Base-by-base conservation (phyloP, 1,284 basidiomycete genomes). In the Rhodotorula sp. region DNA sequence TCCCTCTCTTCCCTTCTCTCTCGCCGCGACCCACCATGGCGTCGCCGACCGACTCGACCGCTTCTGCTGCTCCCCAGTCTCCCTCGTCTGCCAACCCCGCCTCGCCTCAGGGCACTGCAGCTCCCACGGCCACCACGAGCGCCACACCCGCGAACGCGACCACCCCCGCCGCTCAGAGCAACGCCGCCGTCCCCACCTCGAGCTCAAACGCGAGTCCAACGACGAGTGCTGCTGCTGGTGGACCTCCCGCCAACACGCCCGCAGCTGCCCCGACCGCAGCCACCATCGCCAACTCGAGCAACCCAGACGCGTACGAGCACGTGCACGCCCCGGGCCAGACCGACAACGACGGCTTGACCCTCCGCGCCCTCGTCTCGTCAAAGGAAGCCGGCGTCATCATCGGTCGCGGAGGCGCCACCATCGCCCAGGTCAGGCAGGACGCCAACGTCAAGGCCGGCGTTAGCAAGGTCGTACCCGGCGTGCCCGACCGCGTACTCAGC, bases 371-470 rank as follows among this genome's bases (percentile, higher is more conserved):
- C 78, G 94, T 97, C 78, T 91, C 88, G 80, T 95, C 93, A 75
- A 96, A 95, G 84, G 94, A 97, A 82, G 94, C 94, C 66, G 74
- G 94, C 78, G 89, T 97, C 80, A 95, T 96, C 83, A 96, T 97
- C 77, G 93, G 95, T 78, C 97, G 93, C 80, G 93, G 86, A 70
- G 95, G 95, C 71, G 91, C 93, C 84, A 98, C 97, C 80, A 95
- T 98, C 79, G 95, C 95, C 75, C 91, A 94, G 82, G 87, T 99
- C 77, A 88, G 95, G 75, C 91, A 95, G 78, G 88, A 91, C 80
- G 96, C 94, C 60, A 93, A 91, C 77, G 94, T 96, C 83, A 98
- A 95, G 84, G 95, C 95, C 71, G 95, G 95, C 79, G 95, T 99
- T 81, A 93, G 90, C 86, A 98, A 97, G 83, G 95, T 98, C 84